These are phyloP conservation scores for Ceratobasidium sp. DNA, from an alignment of 1,284 basidiomycete genomes.

Conservation along the genomic window DNA sequence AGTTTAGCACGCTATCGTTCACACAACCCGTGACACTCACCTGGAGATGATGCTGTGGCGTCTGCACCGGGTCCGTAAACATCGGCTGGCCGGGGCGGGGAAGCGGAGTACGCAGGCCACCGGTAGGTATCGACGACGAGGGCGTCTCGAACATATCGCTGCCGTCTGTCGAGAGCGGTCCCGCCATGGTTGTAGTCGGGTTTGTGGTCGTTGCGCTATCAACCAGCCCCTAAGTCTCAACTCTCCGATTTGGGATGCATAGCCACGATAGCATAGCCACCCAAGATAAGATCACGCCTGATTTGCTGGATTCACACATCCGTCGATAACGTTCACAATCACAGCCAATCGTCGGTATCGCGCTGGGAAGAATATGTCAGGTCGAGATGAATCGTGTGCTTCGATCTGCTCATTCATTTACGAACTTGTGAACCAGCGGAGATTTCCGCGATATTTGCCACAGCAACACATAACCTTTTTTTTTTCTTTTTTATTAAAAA, in stretches of 20 bases:
- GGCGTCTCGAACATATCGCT: constrained; percentile 41
- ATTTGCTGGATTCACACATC: background rate
- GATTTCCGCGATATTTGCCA: too few species aligned
- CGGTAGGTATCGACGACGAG: constrained; percentile 25
- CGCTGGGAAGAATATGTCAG: background rate
- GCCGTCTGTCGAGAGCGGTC: constrained; percentile 28
- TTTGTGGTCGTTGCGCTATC: constrained; percentile 24
- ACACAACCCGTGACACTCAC: constrained; percentile 1
- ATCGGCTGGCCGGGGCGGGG: constrained; percentile 17
- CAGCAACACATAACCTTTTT: too few species aligned
- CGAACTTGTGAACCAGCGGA: too few species aligned
- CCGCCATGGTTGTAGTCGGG: constrained; percentile 8
- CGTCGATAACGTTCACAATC: background rate
- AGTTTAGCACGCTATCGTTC: constrained; percentile 67
- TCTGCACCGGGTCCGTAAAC: constrained; percentile 24
- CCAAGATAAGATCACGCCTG: constrained; percentile 55
- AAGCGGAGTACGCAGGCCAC: constrained; percentile 28
- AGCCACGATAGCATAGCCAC: constrained; percentile 24
- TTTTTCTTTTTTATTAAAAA: too few species aligned
- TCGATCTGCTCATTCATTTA: too few species aligned
- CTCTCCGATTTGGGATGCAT: constrained; percentile 18
- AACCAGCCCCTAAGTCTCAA: constrained; percentile 31
- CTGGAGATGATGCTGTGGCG: constrained; percentile 34
- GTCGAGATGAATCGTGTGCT: background rate
- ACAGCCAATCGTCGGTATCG: background rate